These are phyloP conservation scores for Phytopythium chamaehyphon DNA, from an alignment of 352 stramenopile genomes.

Conservation along the genomic window DNA sequence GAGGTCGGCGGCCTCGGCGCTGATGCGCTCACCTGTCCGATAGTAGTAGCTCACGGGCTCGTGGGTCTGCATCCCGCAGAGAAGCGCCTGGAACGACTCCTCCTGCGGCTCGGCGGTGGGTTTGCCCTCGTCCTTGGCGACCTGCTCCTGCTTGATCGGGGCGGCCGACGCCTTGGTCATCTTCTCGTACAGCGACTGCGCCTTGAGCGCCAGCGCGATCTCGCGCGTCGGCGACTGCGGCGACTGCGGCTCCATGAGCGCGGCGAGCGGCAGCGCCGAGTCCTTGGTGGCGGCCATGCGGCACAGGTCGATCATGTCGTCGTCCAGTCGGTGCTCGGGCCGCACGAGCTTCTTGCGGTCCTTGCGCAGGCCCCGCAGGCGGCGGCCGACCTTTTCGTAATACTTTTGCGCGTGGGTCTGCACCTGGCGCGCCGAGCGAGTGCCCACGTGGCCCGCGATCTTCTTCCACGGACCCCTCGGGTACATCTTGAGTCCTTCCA, in stretches of 20 bases:
- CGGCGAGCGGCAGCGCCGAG: conserved; percentile 14
- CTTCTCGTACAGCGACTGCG: conserved; percentile 1
- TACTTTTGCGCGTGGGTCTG: conserved; percentile 67
- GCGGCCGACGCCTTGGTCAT: neutral
- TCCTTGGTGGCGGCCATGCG: conserved; percentile 24
- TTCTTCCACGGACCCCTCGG: conserved; percentile 50
- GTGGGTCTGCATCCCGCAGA: conserved; percentile 3
- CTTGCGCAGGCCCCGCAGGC: conserved; percentile 40
- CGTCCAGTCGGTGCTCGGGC: conserved; percentile 35
- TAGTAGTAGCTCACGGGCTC: neutral
- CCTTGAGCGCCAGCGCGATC: conserved; percentile 13
- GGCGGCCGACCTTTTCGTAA: conserved; percentile 49
- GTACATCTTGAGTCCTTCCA: conserved; percentile 44
- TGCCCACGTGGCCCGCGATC: conserved; percentile 42
- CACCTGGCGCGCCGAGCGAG: conserved; percentile 49
- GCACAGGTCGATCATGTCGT: conserved; percentile 35
- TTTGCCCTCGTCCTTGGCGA: neutral
- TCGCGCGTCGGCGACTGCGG: conserved; percentile 24
- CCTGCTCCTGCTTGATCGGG: neutral
- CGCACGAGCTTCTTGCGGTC: conserved; percentile 30
- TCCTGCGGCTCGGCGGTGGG: neutral
- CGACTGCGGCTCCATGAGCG: conserved; percentile 20
- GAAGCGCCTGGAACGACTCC: conserved; percentile 14
- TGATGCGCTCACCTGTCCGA: conserved; percentile 1
- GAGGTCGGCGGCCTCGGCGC: conserved; percentile 18